phyloP scores from a whole-genome alignment of 352 stramenopile species.

The Phytophthora citricola region DNA sequence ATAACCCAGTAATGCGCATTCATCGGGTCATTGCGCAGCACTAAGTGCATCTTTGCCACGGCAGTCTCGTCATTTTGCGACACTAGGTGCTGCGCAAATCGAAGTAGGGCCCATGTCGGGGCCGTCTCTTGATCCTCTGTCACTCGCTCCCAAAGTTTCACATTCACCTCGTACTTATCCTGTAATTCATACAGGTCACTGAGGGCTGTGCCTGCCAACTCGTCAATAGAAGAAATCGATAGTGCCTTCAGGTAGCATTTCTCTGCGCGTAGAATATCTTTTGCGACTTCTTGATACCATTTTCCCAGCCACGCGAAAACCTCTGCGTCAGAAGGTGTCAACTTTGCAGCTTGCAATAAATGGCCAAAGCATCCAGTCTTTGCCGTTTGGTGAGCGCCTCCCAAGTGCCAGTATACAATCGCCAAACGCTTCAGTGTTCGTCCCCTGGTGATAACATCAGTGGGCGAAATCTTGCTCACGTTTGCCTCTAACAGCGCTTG shows the following conservation, averaged over 20 bases:
- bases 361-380: slow-evolving; percentile 71
- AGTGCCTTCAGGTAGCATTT: slow-evolving; percentile 90
- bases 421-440: slow-evolving; percentile 71
- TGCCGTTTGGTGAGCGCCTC: slow-evolving; percentile 48
- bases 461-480: slow-evolving; percentile 31
- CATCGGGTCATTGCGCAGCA: slow-evolving; percentile 74
- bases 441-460: slow-evolving; percentile 32
- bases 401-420: slow-evolving; percentile 80
- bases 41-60: slow-evolving; percentile 73
- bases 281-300: slow-evolving; percentile 74
- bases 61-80: slow-evolving; percentile 70
- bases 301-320: slow-evolving; percentile 78
- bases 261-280: slow-evolving; percentile 73
- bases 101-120: slow-evolving; percentile 77
- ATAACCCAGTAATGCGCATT: slow-evolving; percentile 75
- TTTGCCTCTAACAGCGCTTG: slow-evolving; percentile 49
- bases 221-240: slow-evolving; percentile 55
- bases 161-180: slow-evolving; percentile 64
- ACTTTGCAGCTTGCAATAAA: slow-evolving; percentile 77
- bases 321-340: slow-evolving; percentile 68
- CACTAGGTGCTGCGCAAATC: slow-evolving; percentile 74
- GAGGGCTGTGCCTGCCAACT: slow-evolving; percentile 67
- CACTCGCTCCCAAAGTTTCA: slow-evolving; percentile 76
- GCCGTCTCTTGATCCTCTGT: slow-evolving; percentile 62
- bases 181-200: slow-evolving; percentile 76